A percentile compares a stretch with the other conserved stretches of the same genome.
phyloP scores from a whole-genome alignment of 2,329 filamentous ascomycete genomes.

The Fusarium torulosum region DNA sequence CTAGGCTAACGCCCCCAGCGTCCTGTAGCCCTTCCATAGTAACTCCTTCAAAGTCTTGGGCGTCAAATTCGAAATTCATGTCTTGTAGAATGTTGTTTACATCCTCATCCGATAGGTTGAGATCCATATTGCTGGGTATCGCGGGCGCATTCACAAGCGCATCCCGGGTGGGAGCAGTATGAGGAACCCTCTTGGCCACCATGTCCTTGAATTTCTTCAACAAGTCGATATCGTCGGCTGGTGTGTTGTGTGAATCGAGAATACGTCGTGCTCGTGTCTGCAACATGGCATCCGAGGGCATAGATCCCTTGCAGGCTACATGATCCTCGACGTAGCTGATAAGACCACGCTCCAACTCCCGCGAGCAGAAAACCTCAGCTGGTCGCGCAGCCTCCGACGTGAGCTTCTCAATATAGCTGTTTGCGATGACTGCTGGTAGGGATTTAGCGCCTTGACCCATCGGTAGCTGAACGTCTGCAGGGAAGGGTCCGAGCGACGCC shows the following conservation, averaged over 20 bases:
- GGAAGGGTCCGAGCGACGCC: constrained; percentile 53
- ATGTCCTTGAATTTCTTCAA: constrained; percentile 67
- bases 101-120: constrained; percentile 56
- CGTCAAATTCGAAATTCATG: constrained; percentile 58
- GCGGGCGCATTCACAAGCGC: constrained; percentile 14
- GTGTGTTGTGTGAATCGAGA: constrained; percentile 59
- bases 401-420: constrained; percentile 62
- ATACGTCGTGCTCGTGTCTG: constrained; percentile 63
- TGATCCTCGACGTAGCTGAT: constrained; percentile 61
- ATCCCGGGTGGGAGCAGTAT: constrained; percentile 26
- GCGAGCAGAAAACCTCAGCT: constrained; percentile 67
- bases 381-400: constrained; percentile 60
- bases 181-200: constrained; percentile 52
- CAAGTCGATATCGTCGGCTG: constrained; percentile 67
- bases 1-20: constrained; percentile 49
- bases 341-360: constrained; percentile 69
- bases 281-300: constrained; percentile 64
- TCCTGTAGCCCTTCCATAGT: constrained; percentile 49
- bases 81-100: constrained; percentile 58
- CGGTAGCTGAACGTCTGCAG: constrained; percentile 51
- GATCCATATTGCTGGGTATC: constrained; percentile 50
- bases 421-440: constrained; percentile 61
- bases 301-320: constrained; percentile 53
- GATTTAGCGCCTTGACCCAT: constrained; percentile 55
- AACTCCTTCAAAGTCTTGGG: constrained; percentile 46